A percentile compares a stretch with the other conserved stretches of the same genome.
phyloP scores from a whole-genome alignment of 768 basidiomycete species.

The Leccinum truebloodii region DNA sequence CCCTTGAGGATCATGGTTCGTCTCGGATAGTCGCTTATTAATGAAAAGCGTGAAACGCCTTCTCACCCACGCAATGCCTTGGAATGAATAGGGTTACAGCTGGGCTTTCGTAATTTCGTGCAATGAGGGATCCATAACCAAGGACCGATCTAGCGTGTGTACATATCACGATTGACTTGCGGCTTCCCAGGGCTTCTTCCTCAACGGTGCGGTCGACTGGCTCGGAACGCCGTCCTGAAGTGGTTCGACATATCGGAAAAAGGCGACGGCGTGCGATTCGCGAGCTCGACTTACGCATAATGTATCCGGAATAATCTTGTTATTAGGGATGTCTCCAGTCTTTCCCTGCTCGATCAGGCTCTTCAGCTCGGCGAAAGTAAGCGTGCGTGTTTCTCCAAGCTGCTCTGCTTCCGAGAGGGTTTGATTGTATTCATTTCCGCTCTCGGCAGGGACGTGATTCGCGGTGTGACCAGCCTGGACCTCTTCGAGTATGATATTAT shows the following conservation, averaged over 20 bases:
- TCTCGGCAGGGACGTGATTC: conserved; percentile 11
- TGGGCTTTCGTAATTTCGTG: conserved; percentile 18
- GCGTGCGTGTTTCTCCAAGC: conserved; percentile 33
- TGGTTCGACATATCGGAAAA: conserved; percentile 5
- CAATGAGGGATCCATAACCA: conserved; percentile 8
- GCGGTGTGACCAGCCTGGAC: conserved; percentile 15
- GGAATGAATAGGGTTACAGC: conserved; percentile 12
- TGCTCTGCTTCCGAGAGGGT: conserved; percentile 8
- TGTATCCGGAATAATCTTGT: conserved; percentile 65
- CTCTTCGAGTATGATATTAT: conserved; percentile 32
- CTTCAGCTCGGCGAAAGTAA: conserved; percentile 70
- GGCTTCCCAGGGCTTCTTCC: conserved; percentile 73
- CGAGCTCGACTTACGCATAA: conserved; percentile 53
- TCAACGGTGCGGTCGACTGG: conserved; percentile 47
- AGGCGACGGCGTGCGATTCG: neutral
- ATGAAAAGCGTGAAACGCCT: conserved; percentile 4
- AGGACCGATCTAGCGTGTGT: conserved; percentile 13
- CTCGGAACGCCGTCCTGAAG: conserved; percentile 57
- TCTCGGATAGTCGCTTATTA: conserved; percentile 9
- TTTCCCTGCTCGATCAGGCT: conserved; percentile 70
- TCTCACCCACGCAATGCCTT: conserved; percentile 15
- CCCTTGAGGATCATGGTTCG: conserved; percentile 9
- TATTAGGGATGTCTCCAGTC: conserved; percentile 76
- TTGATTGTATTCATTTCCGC: conserved; percentile 23
- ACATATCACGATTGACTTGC: conserved; percentile 17